A percentile compares a stretch with the other conserved stretches of the same genome.
These are phyloP conservation scores for Sporothrix brasiliensis DNA, from an alignment of 2,329 filamentous ascomycete species.

Conservation along the genomic window DNA sequence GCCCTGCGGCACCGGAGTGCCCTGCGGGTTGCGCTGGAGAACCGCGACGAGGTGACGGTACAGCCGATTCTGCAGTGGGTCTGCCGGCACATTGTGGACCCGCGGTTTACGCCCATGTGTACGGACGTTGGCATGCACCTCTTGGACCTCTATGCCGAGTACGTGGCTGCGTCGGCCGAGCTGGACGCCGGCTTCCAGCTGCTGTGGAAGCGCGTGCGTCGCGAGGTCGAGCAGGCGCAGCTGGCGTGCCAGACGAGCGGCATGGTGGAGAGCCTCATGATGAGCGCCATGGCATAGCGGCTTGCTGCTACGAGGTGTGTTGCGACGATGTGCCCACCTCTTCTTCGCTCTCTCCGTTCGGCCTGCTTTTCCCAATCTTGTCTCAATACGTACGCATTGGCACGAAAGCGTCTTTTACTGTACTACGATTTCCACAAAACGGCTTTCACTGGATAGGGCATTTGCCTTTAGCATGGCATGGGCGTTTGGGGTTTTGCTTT, in stretches of 20 bases:
- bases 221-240: slow-evolving; percentile 81
- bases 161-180: slow-evolving; percentile 71
- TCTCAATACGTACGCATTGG: slow-evolving; percentile 21
- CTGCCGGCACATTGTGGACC: slow-evolving; percentile 76
- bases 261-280: slow-evolving; percentile 76
- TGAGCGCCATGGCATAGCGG: slow-evolving; percentile 44
- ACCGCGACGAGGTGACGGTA: slow-evolving; percentile 78
- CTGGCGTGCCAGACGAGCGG: slow-evolving; percentile 79
- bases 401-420: slow-evolving; percentile 10
- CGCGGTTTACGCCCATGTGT: slow-evolving; percentile 76
- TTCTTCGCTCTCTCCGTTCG: neutral
- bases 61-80: slow-evolving; percentile 85
- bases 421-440: neutral
- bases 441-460: slow-evolving; percentile 11
- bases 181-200: slow-evolving; percentile 70
- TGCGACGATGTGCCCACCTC: neutral
- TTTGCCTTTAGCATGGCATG: slow-evolving; percentile 21
- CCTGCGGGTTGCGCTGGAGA: slow-evolving; percentile 75
- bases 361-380: neutral
- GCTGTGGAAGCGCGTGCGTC: slow-evolving; percentile 70
- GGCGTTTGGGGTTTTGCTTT: slow-evolving; percentile 12
- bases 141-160: slow-evolving; percentile 83
- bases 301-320: neutral
- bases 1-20: slow-evolving; percentile 87
- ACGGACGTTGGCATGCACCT: slow-evolving; percentile 82